Evolutionary conservation across 345 rosid species (phyloP), one percentile per base, ranked within the genome.

Genomic region (Lepidium aucheri): DNA sequence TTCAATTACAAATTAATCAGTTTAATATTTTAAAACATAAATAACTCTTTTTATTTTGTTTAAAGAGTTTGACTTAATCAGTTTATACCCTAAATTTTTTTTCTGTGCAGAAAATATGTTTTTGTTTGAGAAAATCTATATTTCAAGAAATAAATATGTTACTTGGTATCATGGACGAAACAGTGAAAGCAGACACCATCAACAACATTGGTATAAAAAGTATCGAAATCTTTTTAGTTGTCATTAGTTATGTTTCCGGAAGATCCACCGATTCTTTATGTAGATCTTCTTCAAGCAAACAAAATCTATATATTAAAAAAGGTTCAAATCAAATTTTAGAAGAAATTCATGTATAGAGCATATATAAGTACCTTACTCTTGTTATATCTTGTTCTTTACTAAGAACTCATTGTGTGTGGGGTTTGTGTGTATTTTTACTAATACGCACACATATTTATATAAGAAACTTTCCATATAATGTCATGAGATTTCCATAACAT

Each of bases 161-260:
- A 67, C 63, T 54, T 68, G 72, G 49, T 26, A n/a, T 16, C 20
- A 22, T 44, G 13, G 71, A 45, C 4, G 26, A 45, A 56, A 24
- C 0, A 38, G 14, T 44, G 38, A 67, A 13, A 30, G 52, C 51
- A 44, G 55, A 34, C 36, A 67, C 62, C 55, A 78, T 17, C 14
- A 46, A 46, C 20, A 46, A 46, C 2, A 12, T 36, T 17, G 17
- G 20, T 6, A 67, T 14, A 2, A 45, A 6, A 45, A 36, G 17
- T 24, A 1, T 15, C 26, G 63, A 15, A 15, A 67, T 10, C 32
- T 45, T 36, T 7, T 24, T 57, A 16, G 49, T 50, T 16, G 49
- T 5, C 72, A 67, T 67, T 36, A 12, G n/a, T n/a, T n/a, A n/a
- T n/a, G n/a, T n/a, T n/a, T n/a, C n/a, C n/a, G n/a, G n/a, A n/a